Base-by-base conservation (phyloP, 2,329 filamentous ascomycete genomes). In the Penicillium sumatraense region DNA sequence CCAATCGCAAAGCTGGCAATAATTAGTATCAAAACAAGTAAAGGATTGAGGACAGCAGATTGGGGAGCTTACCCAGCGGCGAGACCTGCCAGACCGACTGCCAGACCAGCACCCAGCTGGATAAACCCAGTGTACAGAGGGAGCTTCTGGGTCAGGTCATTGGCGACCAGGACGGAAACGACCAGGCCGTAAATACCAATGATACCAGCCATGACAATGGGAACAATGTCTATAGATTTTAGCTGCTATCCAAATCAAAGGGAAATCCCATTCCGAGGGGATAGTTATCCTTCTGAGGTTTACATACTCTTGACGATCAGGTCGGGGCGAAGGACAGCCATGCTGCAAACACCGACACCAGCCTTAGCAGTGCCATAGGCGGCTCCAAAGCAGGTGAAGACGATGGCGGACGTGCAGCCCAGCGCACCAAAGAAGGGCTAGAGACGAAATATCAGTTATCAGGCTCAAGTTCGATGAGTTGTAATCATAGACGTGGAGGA, bases 121-220 rank as follows among this genome's bases (percentile, higher is more conserved):
- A 93, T 90, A 81, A 93, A 93, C 58, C 89, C 88, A 53, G 89
- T 91, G 69, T 89, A 93, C 59, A 95, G 83, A 58, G 90, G 83
- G 59, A 89, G 79, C 63, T 85, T 74, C 78, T 93, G 89, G 68
- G 82, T 83, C 63, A 95, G 81, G 69, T 86, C 87, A 75, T 91
- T 89, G 72, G 90, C 92, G 73, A 95, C 91, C 71, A 95, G 80
- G 75, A 95, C 90, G 16, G 90, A 93, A 59, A 93, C 90, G 79
- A 95, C 90, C 64, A 95, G 85, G 71, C 90, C 90, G 82, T 95
- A 99, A 79, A 99, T 98, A 89, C 91, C 95, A 81, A 99, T 98
- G 80, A 99, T 99, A 98, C 95, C 95, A 84, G 95, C 95, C 95
- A 99, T 99, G 88, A 99, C 96, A 80, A 98, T 95, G 76, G 95